A percentile compares a stretch with the other conserved stretches of the same genome.
phyloP scores from a whole-genome alignment of 2,329 filamentous ascomycete genomes.

The Paecilomyces niveus region DNA sequence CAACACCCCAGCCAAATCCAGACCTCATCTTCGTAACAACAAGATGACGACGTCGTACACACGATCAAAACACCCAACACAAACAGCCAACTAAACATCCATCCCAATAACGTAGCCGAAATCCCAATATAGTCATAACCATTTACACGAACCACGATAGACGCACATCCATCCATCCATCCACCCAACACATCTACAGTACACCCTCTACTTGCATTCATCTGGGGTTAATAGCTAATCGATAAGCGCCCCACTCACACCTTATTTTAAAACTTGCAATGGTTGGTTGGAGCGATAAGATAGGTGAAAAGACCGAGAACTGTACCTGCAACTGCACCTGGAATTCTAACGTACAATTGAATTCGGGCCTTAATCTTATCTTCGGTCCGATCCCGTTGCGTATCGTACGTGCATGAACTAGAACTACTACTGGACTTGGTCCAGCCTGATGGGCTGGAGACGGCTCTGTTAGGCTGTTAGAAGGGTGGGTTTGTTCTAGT shows the following conservation, averaged over 20 bases:
- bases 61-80: too few species aligned
- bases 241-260: background rate
- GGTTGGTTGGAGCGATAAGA: background rate
- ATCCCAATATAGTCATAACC: background rate
- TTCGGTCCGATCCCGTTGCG: too few species aligned
- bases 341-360: background rate
- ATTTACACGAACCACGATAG: background rate
- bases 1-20: too few species aligned
- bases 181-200: background rate
- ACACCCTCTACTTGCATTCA: background rate
- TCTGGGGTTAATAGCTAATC: background rate
- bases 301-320: background rate
- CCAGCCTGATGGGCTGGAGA: too few species aligned
- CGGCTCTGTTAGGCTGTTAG: too few species aligned
- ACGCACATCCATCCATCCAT: background rate
- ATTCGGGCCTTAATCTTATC: too few species aligned
- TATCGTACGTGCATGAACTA: too few species aligned
- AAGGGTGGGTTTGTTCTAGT: too few species aligned
- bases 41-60: too few species aligned
- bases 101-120: background rate
- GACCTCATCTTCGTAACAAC: too few species aligned
- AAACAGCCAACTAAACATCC: too few species aligned
- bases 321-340: background rate
- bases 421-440: too few species aligned
- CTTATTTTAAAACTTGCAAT: background rate